These are phyloP conservation scores for Penicillium crustosum DNA, from an alignment of 2,329 filamentous ascomycete species.

Conservation along the genomic window DNA sequence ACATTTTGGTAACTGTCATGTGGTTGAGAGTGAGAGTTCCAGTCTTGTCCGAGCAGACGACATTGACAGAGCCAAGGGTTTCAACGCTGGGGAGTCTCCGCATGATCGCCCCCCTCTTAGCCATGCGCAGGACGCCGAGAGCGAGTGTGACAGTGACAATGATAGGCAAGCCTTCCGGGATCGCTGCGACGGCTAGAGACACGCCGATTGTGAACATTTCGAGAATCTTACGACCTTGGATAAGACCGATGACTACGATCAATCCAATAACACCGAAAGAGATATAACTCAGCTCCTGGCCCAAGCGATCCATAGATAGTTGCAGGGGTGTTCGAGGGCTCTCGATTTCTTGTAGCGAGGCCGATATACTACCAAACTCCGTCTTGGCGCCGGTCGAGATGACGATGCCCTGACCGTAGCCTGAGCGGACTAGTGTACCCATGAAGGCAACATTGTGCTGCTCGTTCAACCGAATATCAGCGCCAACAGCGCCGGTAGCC, in stretches of 20 bases:
- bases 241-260: slow-evolving; percentile 85
- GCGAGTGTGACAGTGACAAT: slow-evolving; percentile 97
- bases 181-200: slow-evolving; percentile 91
- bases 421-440: slow-evolving; percentile 93
- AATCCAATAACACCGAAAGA: slow-evolving; percentile 93
- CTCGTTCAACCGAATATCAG: slow-evolving; percentile 68
- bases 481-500: slow-evolving; percentile 59
- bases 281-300: slow-evolving; percentile 92
- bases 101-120: slow-evolving; percentile 90
- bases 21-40: slow-evolving; percentile 96
- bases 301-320: slow-evolving; percentile 94
- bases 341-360: slow-evolving; percentile 90
- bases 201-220: slow-evolving; percentile 98
- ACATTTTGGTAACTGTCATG: slow-evolving; percentile 96
- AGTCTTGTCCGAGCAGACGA: slow-evolving; percentile 99
- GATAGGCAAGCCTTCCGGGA: slow-evolving; percentile 93
- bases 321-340: slow-evolving; percentile 92
- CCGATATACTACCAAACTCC: slow-evolving; percentile 93
- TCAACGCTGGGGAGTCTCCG: slow-evolving; percentile 95
- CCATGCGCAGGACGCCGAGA: slow-evolving; percentile 94
- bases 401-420: slow-evolving; percentile 94
- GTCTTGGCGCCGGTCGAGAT: slow-evolving; percentile 92
- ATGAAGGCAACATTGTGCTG: slow-evolving; percentile 95
- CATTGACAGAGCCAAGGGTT: slow-evolving; percentile 95
- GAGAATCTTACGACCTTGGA: slow-evolving; percentile 83